Evolutionary conservation across 208 protist genomes (phyloP), one percentile per base, ranked within the genome.

Genomic region (Trypanosoma congolense): DNA sequence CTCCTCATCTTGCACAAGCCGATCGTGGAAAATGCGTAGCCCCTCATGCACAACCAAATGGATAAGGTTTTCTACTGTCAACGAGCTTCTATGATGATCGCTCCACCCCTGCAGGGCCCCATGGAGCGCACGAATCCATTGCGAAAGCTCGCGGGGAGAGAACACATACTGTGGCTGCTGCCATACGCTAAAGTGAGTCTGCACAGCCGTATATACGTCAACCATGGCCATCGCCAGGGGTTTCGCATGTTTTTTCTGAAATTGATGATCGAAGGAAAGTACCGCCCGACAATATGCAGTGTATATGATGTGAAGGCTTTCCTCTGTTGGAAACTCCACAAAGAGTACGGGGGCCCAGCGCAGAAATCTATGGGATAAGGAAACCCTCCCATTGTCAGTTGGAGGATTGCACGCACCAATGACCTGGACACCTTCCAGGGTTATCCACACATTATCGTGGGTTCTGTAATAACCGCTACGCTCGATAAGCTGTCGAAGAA

Each of bases 111-210:
- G 66, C 29, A 99, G 56, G 26, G 81, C 96, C 65, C 98, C 92
- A 55, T 96, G 83, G n/a, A 99, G 64, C 18, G 98, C 96, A n/a
- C 97, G 88, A 21, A 90, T 77, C 97, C 97, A 99, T 25, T 98
- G 91, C 18, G 95, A 97, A 10, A 99, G 82, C 73, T 99, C 98
- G 62, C 98, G 87, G 1, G 98, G 98, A 18, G 88, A 97, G 88
- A 99, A 99, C 38, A 99, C 83, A 80, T 99, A 99, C 76, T 99
- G 98, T 30, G 92, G 90, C 62, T 99, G 94, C 58, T 96, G 85
- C 54, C 96, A 82, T 8, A 96, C 77, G 1, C 90, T 98, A 75
- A 98, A 98, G 24, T 69, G 83, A 35, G 81, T 56, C 76, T 99
- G 96, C 2, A 90, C 97, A n/a, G 51, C 56, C 4, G 62, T 65